These are phyloP conservation scores for Zelopaecilomyces penicillatus DNA, from an alignment of 2,329 filamentous ascomycete genomes.

Conservation along the genomic window DNA sequence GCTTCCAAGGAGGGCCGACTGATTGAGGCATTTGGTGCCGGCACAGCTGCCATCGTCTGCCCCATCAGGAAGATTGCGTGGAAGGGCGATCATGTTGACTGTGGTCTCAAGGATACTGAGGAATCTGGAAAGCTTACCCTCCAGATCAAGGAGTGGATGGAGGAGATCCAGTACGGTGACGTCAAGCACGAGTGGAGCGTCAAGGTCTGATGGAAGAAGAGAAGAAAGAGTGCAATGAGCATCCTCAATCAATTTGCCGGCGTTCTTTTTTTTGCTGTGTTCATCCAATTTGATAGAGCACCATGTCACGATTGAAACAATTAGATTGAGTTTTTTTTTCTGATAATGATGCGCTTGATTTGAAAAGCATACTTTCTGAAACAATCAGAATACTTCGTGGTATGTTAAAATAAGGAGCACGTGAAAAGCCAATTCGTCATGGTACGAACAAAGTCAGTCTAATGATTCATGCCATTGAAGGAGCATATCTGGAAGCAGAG, in stretches of 20 bases:
- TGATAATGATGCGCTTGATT: constrained; percentile 5
- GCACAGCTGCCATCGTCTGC: constrained; percentile 89
- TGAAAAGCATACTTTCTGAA: not conserved
- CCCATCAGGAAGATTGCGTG: constrained; percentile 86
- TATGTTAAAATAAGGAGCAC: not conserved
- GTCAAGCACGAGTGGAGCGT: constrained; percentile 89
- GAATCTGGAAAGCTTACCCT: constrained; percentile 82
- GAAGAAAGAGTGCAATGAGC: not conserved
- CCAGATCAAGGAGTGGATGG: constrained; percentile 94
- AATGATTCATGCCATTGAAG: constrained; percentile 23
- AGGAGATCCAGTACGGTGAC: constrained; percentile 89
- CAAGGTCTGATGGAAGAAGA: constrained; percentile 20
- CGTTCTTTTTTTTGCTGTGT: too few relatives aligned
- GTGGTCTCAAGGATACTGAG: constrained; percentile 69
- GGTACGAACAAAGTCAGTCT: constrained; percentile 14
- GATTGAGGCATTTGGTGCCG: constrained; percentile 87
- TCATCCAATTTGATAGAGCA: too few relatives aligned
- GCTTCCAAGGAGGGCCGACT: constrained; percentile 77
- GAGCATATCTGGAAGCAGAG: constrained; percentile 14
- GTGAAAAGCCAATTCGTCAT: not conserved
- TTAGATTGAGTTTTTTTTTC: not conserved
- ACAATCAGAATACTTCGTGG: not conserved
- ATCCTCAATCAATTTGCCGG: not conserved
- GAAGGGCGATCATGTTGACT: constrained; percentile 72
- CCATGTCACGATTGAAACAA: not conserved